A percentile compares a stretch with the other conserved stretches of the same genome.
phyloP scores from a whole-genome alignment of 768 basidiomycete genomes.

The Termitomyces sp. region DNA sequence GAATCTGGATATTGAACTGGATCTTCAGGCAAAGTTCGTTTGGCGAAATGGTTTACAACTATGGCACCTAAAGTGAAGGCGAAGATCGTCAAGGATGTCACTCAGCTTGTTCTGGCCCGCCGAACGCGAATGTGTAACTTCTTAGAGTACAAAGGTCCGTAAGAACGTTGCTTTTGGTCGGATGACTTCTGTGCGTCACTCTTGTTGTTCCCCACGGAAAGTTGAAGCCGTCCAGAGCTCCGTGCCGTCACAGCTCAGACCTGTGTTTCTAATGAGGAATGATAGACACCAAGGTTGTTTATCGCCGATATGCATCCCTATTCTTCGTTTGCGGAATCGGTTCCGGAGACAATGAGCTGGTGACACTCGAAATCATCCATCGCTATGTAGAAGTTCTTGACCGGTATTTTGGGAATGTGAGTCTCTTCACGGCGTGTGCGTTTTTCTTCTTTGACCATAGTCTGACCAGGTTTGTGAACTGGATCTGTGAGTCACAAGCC shows the following conservation, averaged over 20 bases:
- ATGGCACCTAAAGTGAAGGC: constrained; percentile 86
- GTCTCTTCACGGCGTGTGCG: constrained; percentile 20
- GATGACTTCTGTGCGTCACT: not conserved
- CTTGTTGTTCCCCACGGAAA: not conserved
- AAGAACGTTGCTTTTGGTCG: not conserved
- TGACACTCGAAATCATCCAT: constrained; percentile 90
- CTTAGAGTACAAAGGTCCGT: constrained; percentile 93
- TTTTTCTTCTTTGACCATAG: constrained; percentile 6
- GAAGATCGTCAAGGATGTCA: constrained; percentile 99
- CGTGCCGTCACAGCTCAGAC: not conserved
- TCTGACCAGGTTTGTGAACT: constrained; percentile 79
- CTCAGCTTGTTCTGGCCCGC: constrained; percentile 91
- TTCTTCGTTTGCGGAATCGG: constrained; percentile 92
- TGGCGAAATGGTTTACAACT: constrained; percentile 98
- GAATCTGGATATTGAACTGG: constrained; percentile 2
- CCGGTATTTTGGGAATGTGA: constrained; percentile 85
- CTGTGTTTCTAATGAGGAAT: constrained; percentile 24
- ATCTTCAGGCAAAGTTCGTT: constrained; percentile 82
- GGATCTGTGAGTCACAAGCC: constrained; percentile 64
- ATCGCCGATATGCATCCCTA: constrained; percentile 90
- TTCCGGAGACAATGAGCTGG: constrained; percentile 83
- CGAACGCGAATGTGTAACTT: constrained; percentile 99
- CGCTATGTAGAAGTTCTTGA: constrained; percentile 93
- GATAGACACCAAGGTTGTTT: constrained; percentile 82
- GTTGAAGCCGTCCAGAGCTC: constrained; percentile 1